phyloP scores from a whole-genome alignment of 768 basidiomycete genomes.

The Rhodosporidiobolus odoratus region DNA sequence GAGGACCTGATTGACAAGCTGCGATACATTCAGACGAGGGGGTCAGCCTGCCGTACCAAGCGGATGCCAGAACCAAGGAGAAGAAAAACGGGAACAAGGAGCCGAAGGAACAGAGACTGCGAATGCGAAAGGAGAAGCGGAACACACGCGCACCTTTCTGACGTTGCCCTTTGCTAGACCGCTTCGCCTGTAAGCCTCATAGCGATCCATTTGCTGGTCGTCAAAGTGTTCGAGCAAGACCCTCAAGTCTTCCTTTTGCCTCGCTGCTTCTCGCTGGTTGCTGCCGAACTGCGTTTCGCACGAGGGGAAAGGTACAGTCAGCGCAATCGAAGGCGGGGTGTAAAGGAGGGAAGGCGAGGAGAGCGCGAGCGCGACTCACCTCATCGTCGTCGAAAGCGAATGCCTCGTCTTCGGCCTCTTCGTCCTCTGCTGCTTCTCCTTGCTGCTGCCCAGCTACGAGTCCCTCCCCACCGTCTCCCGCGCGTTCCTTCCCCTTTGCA shows the following conservation, averaged over 20 bases:
- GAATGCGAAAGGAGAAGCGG: no score
- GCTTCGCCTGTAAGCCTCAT: conserved; percentile 78
- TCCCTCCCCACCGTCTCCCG: not conserved
- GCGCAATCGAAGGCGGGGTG: not conserved
- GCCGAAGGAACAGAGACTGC: no score
- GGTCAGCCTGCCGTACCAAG: not conserved
- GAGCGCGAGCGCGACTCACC: not conserved
- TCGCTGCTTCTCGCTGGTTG: conserved; percentile 31
- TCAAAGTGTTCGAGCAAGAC: conserved; percentile 85
- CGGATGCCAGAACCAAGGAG: not conserved
- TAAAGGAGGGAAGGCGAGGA: not conserved
- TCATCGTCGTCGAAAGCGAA: conserved; percentile 35
- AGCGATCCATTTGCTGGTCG: conserved; percentile 75
- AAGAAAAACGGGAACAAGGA: not conserved
- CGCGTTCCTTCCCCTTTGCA: not conserved
- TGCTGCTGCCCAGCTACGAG: not conserved
- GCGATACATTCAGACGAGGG: not conserved
- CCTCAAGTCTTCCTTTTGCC: conserved; percentile 48
- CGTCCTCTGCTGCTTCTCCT: conserved; percentile 3
- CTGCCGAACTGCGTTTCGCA: conserved; percentile 19
- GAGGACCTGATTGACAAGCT: conserved; percentile 77
- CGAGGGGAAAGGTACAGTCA: not conserved
- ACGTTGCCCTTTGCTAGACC: conserved; percentile 77
- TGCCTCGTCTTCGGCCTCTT: conserved; percentile 33
- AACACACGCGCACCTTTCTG: conserved; percentile 56